Evolutionary conservation across 2,329 filamentous ascomycete species (phyloP), one percentile per base, ranked within the genome.

Genomic region (Diaporthe eres): DNA sequence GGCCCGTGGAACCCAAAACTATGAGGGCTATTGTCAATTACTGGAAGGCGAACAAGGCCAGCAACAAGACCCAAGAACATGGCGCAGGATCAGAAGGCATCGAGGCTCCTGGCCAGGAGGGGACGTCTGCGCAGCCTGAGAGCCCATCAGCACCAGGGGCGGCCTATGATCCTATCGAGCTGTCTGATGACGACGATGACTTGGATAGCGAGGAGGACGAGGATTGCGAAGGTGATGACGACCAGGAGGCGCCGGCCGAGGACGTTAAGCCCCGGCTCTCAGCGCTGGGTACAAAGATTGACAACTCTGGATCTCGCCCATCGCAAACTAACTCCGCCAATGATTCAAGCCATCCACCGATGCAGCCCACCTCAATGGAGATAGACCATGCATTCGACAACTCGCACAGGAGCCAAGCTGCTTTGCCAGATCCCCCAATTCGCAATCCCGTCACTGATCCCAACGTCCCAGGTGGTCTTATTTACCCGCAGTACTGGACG

Each of bases 171-270:
- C 42, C 25, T 13, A n/a, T 58, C 4, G 49, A 67, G 9, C 10
- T 72, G 7, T 76, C 75, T 1, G 31, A 60, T 12, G 75, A 71
- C 4, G 75, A 71, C 25, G 42, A 34, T 31, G 72, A 67, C 0
- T 22, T 71, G 13, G 72, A 39, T 15, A 55, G 65, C 15, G 8
- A 63, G n/a, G n/a, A 9, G 19, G 55, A 57, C 15, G 74, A 58
- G 12, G 55, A 58, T 5, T 58, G 58, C 34, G 63, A 37, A 22
- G 57, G 55, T 6, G 63, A 28, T 12, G 57, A 60, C 17, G 39
- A 71, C 6, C 15, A 71, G 28, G 9, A 71, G 10, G 5, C 12
- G 12, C 25, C 19, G 4, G 28, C 44, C 15, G 10, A n/a, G 6
- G 1, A 34, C 19, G 2, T 39, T 12, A 34, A 39, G 22, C 22